A percentile compares a stretch with the other conserved stretches of the same genome.
Conservation (phyloP, 176 grass and related monocot genomes). For the Pontederia paniculata region DNA sequence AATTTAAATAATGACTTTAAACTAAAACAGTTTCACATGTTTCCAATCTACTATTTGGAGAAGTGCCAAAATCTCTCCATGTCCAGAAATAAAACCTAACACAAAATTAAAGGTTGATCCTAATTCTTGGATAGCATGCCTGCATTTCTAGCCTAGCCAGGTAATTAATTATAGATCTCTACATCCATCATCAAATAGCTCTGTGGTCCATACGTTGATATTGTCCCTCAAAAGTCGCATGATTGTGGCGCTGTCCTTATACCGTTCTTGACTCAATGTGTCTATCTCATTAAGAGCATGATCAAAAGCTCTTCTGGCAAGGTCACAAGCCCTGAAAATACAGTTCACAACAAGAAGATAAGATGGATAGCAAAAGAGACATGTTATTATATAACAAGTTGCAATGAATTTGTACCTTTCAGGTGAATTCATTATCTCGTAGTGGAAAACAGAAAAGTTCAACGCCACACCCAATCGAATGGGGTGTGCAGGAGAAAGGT, state of each 20-base stretch:
- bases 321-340: conserved; percentile 14
- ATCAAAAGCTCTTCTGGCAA: conserved; percentile 18
- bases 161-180: not conserved
- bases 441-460: conserved; percentile 13
- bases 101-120: too few relatives aligned
- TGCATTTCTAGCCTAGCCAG: too few relatives aligned
- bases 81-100: too few relatives aligned
- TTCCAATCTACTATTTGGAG: too few relatives aligned
- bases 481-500: conserved; percentile 11
- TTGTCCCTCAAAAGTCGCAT: conserved; percentile 20
- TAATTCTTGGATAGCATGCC: too few relatives aligned
- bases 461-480: conserved; percentile 10
- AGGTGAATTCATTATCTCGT: conserved; percentile 11
- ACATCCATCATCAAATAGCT: conserved; percentile 17
- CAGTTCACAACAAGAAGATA: not conserved
- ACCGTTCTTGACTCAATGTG: conserved; percentile 12
- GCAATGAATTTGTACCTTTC: conserved; percentile 5
- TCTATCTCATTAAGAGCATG: conserved; percentile 12
- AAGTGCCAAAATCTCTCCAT: too few relatives aligned
- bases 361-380: not conserved
- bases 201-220: conserved; percentile 12
- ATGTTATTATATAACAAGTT: not conserved
- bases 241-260: conserved; percentile 15
- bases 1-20: too few relatives aligned
- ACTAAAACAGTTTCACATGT: too few relatives aligned